phyloP scores from a whole-genome alignment of 345 rosid species.

The Lepidium sativum region DNA sequence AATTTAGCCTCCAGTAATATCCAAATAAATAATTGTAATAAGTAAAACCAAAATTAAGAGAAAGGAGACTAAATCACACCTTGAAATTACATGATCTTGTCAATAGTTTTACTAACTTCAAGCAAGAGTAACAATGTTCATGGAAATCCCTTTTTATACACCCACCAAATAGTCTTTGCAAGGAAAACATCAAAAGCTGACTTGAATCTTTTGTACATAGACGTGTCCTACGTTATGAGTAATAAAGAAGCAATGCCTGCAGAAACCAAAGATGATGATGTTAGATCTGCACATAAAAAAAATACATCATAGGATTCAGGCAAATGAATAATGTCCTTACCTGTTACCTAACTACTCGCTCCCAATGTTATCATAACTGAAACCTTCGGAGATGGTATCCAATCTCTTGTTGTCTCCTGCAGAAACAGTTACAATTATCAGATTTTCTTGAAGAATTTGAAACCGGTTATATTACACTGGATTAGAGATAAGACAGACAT shows the following conservation, averaged over 20 bases:
- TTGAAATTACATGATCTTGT: slow-evolving; percentile 5
- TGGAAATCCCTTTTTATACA: slow-evolving; percentile 21
- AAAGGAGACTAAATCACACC: slow-evolving; percentile 10
- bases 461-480: background rate
- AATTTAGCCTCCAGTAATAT: background rate
- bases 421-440: slow-evolving; percentile 23
- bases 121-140: slow-evolving; percentile 5
- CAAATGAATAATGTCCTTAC: slow-evolving; percentile 1
- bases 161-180: slow-evolving; percentile 19
- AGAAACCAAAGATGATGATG: slow-evolving; percentile 2
- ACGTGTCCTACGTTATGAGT: slow-evolving; percentile 24
- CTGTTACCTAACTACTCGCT: slow-evolving; percentile 42
- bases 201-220: slow-evolving; percentile 19
- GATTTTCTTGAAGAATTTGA: background rate
- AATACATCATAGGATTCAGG: background rate
- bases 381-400: slow-evolving; percentile 84
- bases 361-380: slow-evolving; percentile 73
- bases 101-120: background rate
- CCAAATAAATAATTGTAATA: slow-evolving; percentile 1
- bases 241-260: slow-evolving; percentile 20
- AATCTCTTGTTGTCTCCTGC: slow-evolving; percentile 67
- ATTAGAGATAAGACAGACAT: too few species aligned
- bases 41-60: background rate
- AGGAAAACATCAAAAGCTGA: slow-evolving; percentile 12
- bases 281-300: slow-evolving; percentile 7